Percentiles rank a stretch among this genome's conserved stretches.
phyloP scores from a whole-genome alignment of 768 basidiomycete species.

The Lentinula edodes region DNA sequence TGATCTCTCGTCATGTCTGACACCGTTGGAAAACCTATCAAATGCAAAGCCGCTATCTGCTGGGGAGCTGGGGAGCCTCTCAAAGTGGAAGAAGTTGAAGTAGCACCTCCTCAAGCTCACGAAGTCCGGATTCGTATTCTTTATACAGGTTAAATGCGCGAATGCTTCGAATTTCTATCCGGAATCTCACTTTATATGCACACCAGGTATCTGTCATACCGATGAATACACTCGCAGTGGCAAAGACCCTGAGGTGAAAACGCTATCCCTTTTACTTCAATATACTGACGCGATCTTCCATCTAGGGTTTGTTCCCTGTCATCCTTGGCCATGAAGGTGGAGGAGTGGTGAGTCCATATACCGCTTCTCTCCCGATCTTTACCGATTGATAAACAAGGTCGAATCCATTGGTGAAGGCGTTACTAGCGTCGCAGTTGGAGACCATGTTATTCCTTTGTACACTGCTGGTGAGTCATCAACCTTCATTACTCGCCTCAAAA shows the following conservation, averaged over 20 bases:
- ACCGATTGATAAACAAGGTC: conserved; percentile 46
- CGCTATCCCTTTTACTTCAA: background rate
- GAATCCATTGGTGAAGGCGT: conserved; percentile 98
- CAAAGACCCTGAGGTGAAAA: conserved; percentile 82
- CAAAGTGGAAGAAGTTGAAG: conserved; percentile 87
- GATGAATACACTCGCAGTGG: conserved; percentile 97
- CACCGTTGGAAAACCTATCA: conserved; percentile 74
- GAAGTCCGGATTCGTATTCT: conserved; percentile 94
- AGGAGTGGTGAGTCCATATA: conserved; percentile 56
- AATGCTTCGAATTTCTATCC: background rate
- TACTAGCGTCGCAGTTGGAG: conserved; percentile 69
- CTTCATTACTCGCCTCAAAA: background rate
- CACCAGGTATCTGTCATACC: conserved; percentile 88
- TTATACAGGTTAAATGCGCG: conserved; percentile 63
- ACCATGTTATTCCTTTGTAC: conserved; percentile 96
- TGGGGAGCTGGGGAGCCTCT: conserved; percentile 90
- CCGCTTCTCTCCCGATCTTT: background rate
- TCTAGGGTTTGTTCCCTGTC: conserved; percentile 81
- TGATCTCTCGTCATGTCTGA: conserved; percentile 50
- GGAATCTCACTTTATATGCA: background rate
- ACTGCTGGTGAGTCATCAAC: conserved; percentile 64
- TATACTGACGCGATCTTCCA: conserved; percentile 9
- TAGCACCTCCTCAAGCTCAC: conserved; percentile 82
- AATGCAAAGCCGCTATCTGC: conserved; percentile 90
- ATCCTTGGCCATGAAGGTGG: conserved; percentile 96